Percentiles rank a stretch among this genome's conserved stretches.
phyloP scores from a whole-genome alignment of 2,329 filamentous ascomycete genomes.

The Sporothrix euskadiensis region DNA sequence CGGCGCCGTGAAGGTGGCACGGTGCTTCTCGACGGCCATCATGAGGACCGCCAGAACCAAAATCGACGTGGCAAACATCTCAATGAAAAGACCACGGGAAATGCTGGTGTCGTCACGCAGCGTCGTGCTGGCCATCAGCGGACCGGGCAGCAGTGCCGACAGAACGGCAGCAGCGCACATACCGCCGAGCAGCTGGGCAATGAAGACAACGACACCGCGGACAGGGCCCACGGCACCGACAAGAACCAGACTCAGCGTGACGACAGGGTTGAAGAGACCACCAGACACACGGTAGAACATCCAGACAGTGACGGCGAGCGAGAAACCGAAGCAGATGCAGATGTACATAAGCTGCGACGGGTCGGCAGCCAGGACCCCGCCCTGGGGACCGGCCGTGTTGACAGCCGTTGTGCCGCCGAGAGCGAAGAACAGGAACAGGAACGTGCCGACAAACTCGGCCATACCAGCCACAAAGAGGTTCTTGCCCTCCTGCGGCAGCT shows the following conservation, averaged over 20 bases:
- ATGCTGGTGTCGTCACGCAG: constrained; percentile 54
- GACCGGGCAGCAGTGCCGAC: constrained; percentile 58
- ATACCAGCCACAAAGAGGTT: constrained; percentile 47
- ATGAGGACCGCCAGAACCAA: constrained; percentile 67
- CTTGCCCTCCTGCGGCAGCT: constrained; percentile 30
- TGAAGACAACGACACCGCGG: constrained; percentile 54
- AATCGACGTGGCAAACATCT: constrained; percentile 65
- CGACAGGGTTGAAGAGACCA: constrained; percentile 54
- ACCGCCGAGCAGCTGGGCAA: constrained; percentile 59
- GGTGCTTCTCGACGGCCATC: constrained; percentile 72
- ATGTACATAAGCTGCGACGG: constrained; percentile 50
- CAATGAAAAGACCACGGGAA: constrained; percentile 64
- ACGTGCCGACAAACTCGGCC: constrained; percentile 56
- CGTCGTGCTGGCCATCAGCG: constrained; percentile 55
- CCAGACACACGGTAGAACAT: constrained; percentile 57
- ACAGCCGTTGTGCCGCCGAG: constrained; percentile 38
- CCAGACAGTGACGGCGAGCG: constrained; percentile 57
- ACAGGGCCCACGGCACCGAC: constrained; percentile 57
- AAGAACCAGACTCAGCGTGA: constrained; percentile 59
- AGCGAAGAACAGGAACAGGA: constrained; percentile 52
- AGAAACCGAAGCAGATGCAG: constrained; percentile 51
- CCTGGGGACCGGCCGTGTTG: constrained; percentile 33
- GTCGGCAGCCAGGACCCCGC: constrained; percentile 33
- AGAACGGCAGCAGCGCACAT: constrained; percentile 62
- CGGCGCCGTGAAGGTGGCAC: constrained; percentile 69